Conservation (phyloP, 805 yeast genomes). For the Zygosaccharomyces kombuchaensis region DNA sequence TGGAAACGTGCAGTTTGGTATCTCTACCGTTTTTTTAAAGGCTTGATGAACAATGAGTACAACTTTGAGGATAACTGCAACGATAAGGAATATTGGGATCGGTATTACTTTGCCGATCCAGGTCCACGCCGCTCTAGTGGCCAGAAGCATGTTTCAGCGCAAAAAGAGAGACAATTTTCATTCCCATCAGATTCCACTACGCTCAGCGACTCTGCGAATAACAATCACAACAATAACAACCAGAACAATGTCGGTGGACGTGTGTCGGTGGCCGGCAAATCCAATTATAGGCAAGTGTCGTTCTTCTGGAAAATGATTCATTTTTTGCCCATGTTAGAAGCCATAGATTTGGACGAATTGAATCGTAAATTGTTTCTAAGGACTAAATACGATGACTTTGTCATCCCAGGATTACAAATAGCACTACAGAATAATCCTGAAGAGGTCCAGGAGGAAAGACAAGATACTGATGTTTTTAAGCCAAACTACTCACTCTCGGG, state of each 20-base stretch:
- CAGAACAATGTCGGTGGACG: not conserved
- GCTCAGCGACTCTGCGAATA: constrained; percentile 2
- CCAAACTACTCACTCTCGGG: constrained; percentile 8
- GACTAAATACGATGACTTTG: constrained; percentile 17
- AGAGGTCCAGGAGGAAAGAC: not conserved
- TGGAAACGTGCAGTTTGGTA: constrained; percentile 29
- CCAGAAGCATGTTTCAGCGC: constrained; percentile 4
- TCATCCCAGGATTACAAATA: constrained; percentile 25
- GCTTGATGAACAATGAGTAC: constrained; percentile 14
- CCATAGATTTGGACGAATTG: constrained; percentile 34
- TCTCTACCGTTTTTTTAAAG: constrained; percentile 19
- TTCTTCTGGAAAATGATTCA: constrained; percentile 29
- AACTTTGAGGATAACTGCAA: constrained; percentile 27
- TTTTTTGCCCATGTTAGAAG: constrained; percentile 29
- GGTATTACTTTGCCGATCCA: constrained; percentile 15
- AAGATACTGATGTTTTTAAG: constrained; percentile 3
- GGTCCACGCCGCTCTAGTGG: not conserved
- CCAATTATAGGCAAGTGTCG: constrained; percentile 18
- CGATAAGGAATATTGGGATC: constrained; percentile 24
- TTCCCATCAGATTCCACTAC: constrained; percentile 17
- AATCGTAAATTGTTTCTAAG: constrained; percentile 23
- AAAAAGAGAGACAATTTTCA: constrained; percentile 14
- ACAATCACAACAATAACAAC: constrained; percentile 1
- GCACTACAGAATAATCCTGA: constrained; percentile 7
- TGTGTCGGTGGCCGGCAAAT: not conserved